A percentile compares a stretch with the other conserved stretches of the same genome.
Evolutionary conservation across 108 stramenopile species (phyloP).

Genomic region (Licmophora abbreviata): DNA sequence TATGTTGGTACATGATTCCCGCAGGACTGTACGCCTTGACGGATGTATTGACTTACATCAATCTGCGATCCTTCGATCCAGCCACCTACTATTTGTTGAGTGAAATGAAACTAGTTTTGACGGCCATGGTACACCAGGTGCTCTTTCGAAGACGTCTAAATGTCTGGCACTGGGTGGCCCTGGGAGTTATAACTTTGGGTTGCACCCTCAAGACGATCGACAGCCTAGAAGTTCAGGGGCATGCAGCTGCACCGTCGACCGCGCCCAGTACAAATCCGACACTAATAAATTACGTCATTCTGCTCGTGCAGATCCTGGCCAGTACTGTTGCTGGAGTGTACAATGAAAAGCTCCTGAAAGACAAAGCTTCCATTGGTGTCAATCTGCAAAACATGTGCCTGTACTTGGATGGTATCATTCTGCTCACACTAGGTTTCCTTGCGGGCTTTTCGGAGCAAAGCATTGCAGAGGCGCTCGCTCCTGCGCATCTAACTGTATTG

Average conservation of each 20-base stretch:
- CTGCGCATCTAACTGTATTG: not conserved
- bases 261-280: not conserved
- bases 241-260: not conserved
- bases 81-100: constrained; percentile 6
- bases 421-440: not conserved
- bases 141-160: constrained; percentile 1
- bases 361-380: constrained; percentile 7
- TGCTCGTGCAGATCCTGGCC: not conserved
- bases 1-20: constrained; percentile 8
- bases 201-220: not conserved
- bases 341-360: constrained; percentile 13
- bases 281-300: not conserved
- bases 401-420: constrained; percentile 1
- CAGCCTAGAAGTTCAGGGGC: not conserved
- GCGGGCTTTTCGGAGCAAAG: not conserved
- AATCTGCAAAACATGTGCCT: constrained; percentile 11
- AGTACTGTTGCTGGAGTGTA: constrained; percentile 9
- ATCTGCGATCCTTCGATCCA: constrained; percentile 13
- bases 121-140: constrained; percentile 4
- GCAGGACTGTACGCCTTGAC: constrained; percentile 9
- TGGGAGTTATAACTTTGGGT: not conserved
- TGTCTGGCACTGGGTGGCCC: constrained; percentile 6
- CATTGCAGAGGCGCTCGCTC: not conserved
- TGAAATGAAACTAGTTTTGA: constrained; percentile 6
- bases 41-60: constrained; percentile 7